Evolutionary conservation across 2,329 filamentous ascomycete species (phyloP), one percentile per base, ranked within the genome.

Genomic region (Hymenoscyphus fraxineus): DNA sequence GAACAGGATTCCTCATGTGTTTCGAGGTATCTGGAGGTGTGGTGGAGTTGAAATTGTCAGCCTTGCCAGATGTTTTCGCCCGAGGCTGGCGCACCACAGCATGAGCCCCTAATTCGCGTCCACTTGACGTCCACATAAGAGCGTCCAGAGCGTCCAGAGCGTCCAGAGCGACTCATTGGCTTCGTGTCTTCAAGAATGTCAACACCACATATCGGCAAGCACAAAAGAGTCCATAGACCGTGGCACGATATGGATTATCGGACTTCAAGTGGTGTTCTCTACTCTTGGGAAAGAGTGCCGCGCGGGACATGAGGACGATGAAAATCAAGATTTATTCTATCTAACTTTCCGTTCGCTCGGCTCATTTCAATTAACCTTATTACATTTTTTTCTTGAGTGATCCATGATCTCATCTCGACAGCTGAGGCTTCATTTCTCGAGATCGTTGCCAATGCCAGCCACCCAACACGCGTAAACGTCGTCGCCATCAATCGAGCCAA

Each of bases 1-100:
- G 38, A 56, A 57, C 65, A 40, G 60, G 35, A n/a, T 61, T 62
- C 64, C 62, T 66, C 66, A 70, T 68, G 64, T 38, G 64, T 10
- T 19, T 35, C 35, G 41, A 35, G 39, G 5, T 38, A 12, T 31
- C 31, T 32, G 56, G 38, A 55, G 41, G 58, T 22, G 44, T 60
- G 22, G 22, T 19, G 27, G 31, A 22, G 19, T 16, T 51, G 19
- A 58, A 40, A 39, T 61, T 59, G 59, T 65, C 61, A 63, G 67
- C 64, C 59, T 67, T 40, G 62, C 56, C 44, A 51, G 16, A 16
- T 35, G 54, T 22, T 44, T 44, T 16, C 41, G 19, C 19, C 13
- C 47, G 19, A 54, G 47, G 47, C 47, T 54, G 47, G 9, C 19
- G 41, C 41, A 44, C n/a, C 15, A n/a, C 6, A 51, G n/a, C 47